These are phyloP conservation scores for Fusarium oxysporum DNA, from an alignment of 2,329 filamentous ascomycete genomes.

Conservation along the genomic window DNA sequence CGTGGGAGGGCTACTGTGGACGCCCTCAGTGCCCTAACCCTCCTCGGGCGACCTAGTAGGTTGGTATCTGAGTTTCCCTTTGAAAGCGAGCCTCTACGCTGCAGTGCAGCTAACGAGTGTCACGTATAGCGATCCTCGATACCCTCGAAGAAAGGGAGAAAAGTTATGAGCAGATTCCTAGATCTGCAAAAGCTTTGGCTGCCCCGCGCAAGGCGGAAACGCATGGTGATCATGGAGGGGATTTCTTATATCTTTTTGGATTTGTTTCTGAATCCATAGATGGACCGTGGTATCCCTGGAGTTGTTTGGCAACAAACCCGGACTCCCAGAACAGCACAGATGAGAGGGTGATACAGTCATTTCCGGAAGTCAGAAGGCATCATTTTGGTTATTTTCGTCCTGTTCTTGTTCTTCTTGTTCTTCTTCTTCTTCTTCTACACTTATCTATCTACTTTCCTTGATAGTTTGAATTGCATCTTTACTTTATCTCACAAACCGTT, in stretches of 20 bases:
- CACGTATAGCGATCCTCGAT: constrained; percentile 30
- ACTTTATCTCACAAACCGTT: constrained; percentile 8
- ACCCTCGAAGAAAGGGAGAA: constrained; percentile 38
- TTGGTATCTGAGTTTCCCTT: constrained; percentile 36
- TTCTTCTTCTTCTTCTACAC: constrained; percentile 14
- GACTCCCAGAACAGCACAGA: constrained; percentile 37
- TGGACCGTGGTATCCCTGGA: constrained; percentile 33
- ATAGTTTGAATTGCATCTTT: constrained; percentile 27
- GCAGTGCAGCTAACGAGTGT: constrained; percentile 21
- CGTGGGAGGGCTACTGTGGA: constrained; percentile 50
- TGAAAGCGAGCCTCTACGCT: background rate
- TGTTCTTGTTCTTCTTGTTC: constrained; percentile 5
- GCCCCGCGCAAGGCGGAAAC: background rate
- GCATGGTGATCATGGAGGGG: constrained; percentile 2
- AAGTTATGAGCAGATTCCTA: constrained; percentile 38
- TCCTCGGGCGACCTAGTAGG: constrained; percentile 40
- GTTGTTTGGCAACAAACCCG: constrained; percentile 31
- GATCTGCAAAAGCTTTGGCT: constrained; percentile 3
- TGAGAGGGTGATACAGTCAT: constrained; percentile 40
- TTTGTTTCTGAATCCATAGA: constrained; percentile 32
- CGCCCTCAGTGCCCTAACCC: constrained; percentile 49
- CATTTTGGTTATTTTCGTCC: constrained; percentile 5
- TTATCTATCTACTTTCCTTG: constrained; percentile 24
- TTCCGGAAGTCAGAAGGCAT: constrained; percentile 20
- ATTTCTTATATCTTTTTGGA: constrained; percentile 20